Conservation (phyloP, 2,329 filamentous ascomycete species). For the Pseudogymnoascus sp. region DNA sequence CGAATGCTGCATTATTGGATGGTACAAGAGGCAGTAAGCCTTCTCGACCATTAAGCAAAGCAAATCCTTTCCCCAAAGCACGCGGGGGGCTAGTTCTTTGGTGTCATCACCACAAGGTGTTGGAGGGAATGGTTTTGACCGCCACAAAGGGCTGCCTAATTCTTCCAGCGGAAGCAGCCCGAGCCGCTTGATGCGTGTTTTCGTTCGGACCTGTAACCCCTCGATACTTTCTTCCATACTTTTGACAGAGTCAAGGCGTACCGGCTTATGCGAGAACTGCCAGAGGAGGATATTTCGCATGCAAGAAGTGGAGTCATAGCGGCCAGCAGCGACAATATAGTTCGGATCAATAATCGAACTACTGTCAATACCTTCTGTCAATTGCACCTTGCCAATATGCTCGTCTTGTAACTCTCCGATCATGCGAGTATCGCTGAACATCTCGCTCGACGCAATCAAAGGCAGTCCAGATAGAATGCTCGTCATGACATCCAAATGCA, state of each 20-base stretch:
- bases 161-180: neutral
- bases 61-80: constrained; percentile 8
- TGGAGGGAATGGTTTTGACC: neutral
- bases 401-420: constrained; percentile 49
- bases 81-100: neutral
- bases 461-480: constrained; percentile 41
- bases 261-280: constrained; percentile 1
- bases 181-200: neutral
- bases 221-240: constrained; percentile 1
- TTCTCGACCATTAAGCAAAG: constrained; percentile 20
- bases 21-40: constrained; percentile 19
- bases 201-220: neutral
- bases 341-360: neutral
- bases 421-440: constrained; percentile 40
- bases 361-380: neutral
- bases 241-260: neutral
- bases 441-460: constrained; percentile 41
- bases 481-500: constrained; percentile 46
- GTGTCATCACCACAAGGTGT: neutral
- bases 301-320: neutral
- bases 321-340: constrained; percentile 1
- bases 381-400: constrained; percentile 38
- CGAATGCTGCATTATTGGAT: constrained; percentile 15
- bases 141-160: neutral
- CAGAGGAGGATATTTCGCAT: constrained; percentile 1